These are phyloP conservation scores for Aspergillus novoparasiticus DNA, from an alignment of 2,329 filamentous ascomycete species.

Conservation along the genomic window DNA sequence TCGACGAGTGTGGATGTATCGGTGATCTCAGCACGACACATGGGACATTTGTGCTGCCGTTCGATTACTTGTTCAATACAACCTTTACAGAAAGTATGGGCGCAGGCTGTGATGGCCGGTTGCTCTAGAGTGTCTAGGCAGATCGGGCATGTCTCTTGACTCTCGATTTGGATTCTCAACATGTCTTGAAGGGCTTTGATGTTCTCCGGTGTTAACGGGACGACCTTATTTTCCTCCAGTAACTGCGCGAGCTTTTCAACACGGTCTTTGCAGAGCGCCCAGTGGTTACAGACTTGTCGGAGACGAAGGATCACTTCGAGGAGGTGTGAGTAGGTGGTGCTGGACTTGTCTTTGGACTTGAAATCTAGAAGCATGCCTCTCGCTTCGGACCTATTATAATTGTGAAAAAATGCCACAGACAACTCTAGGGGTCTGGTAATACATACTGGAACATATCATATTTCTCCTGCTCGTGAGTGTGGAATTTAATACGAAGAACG, in stretches of 20 bases:
- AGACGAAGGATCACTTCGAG: conserved; percentile 81
- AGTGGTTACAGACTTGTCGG: conserved; percentile 86
- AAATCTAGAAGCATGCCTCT: conserved; percentile 69
- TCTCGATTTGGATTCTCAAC: conserved; percentile 75
- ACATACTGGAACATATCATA: conserved; percentile 72
- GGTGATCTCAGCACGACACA: conserved; percentile 73
- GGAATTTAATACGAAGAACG: conserved; percentile 73
- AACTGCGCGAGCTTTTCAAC: conserved; percentile 72
- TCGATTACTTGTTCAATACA: conserved; percentile 78
- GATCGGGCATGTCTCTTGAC: conserved; percentile 78
- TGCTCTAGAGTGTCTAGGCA: conserved; percentile 73
- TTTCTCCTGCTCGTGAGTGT: conserved; percentile 71
- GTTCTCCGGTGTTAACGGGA: conserved; percentile 73
- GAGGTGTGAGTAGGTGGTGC: conserved; percentile 70
- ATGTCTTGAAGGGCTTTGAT: conserved; percentile 71
- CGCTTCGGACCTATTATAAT: conserved; percentile 63
- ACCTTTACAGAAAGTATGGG: conserved; percentile 73
- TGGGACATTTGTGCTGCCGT: conserved; percentile 77
- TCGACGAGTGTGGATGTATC: conserved; percentile 65
- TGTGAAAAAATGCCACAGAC: conserved; percentile 24
- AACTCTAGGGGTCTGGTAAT: background rate
- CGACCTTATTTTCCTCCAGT: conserved; percentile 67
- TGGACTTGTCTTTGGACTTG: conserved; percentile 49
- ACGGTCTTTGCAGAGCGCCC: conserved; percentile 76
- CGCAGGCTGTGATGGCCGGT: conserved; percentile 83